Percentiles rank a stretch among this genome's conserved stretches.
Evolutionary conservation across 2,329 filamentous ascomycete species (phyloP).

Genomic region (Rachicladosporium sp.): DNA sequence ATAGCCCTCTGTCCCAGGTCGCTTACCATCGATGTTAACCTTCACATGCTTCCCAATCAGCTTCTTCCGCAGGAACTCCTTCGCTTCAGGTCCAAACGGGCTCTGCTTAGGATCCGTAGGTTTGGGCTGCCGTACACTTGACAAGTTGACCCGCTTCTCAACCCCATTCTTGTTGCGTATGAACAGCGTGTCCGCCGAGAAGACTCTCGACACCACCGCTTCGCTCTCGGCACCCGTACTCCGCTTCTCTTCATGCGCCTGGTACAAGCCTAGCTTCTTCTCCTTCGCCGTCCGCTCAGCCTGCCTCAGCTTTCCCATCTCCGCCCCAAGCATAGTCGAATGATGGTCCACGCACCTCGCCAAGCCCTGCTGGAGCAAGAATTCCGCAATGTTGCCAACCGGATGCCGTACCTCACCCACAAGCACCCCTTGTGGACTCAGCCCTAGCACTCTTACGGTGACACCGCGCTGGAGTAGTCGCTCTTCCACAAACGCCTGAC

Average conservation of each 20-base stretch:
- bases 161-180: constrained; percentile 71
- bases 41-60: constrained; percentile 93
- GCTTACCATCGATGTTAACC: constrained; percentile 78
- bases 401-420: constrained; percentile 80
- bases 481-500: constrained; percentile 74
- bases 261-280: constrained; percentile 66
- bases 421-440: constrained; percentile 84
- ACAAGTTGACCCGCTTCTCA: constrained; percentile 84
- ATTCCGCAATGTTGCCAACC: constrained; percentile 77
- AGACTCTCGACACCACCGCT: constrained; percentile 70
- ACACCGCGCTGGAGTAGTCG: constrained; percentile 78
- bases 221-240: constrained; percentile 55
- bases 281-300: constrained; percentile 79
- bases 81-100: constrained; percentile 83
- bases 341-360: constrained; percentile 93
- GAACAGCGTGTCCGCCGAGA: constrained; percentile 80
- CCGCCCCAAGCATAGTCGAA: constrained; percentile 75
- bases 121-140: constrained; percentile 89
- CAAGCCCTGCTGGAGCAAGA: constrained; percentile 76
- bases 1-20: constrained; percentile 78
- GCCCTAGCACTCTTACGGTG: constrained; percentile 69
- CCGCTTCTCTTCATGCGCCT: constrained; percentile 58
- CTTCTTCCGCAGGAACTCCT: constrained; percentile 88
- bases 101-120: constrained; percentile 74
- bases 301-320: constrained; percentile 74